These are phyloP conservation scores for Cymbopogon citratus DNA, from an alignment of 176 grass and related monocot genomes.

Conservation along the genomic window DNA sequence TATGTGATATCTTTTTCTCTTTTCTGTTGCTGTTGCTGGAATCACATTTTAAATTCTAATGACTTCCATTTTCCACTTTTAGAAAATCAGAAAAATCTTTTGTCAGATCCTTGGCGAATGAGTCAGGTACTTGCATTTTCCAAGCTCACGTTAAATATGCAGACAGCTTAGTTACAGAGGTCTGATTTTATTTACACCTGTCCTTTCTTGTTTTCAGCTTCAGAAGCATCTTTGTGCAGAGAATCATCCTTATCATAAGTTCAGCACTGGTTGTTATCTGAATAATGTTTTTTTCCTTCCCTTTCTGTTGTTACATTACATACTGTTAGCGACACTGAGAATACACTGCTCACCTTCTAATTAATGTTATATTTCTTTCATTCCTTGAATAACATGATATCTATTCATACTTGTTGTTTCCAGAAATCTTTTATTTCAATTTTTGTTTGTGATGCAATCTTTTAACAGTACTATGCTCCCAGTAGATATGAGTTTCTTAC, in stretches of 20 bases:
- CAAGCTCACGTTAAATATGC: conserved; percentile 16
- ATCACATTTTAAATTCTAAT: conserved; percentile 18
- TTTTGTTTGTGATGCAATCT: conserved; percentile 6
- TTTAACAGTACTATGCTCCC: neutral
- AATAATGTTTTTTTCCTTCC: conserved; percentile 11
- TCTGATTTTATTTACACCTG: conserved; percentile 5
- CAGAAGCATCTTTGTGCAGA: conserved; percentile 78
- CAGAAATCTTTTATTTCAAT: neutral
- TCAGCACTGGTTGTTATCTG: conserved; percentile 69
- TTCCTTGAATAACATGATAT: neutral
- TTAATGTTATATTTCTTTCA: conserved; percentile 11
- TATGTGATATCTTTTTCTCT: conserved; percentile 36
- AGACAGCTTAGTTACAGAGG: neutral
- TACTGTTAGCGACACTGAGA: neutral
- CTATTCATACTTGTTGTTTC: neutral
- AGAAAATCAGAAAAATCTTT: conserved; percentile 97
- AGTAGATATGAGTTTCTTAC: neutral
- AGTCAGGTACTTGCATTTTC: conserved; percentile 60
- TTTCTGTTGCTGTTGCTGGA: neutral
- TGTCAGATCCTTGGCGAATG: conserved; percentile 80
- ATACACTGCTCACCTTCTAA: conserved; percentile 11
- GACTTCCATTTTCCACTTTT: neutral
- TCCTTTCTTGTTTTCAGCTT: conserved; percentile 72
- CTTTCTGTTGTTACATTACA: neutral
- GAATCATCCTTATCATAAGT: conserved; percentile 96